A percentile compares a stretch with the other conserved stretches of the same genome.
Evolutionary conservation across 169 alveolate genomes (phyloP).

Genomic region (Plasmodium coatneyi): DNA sequence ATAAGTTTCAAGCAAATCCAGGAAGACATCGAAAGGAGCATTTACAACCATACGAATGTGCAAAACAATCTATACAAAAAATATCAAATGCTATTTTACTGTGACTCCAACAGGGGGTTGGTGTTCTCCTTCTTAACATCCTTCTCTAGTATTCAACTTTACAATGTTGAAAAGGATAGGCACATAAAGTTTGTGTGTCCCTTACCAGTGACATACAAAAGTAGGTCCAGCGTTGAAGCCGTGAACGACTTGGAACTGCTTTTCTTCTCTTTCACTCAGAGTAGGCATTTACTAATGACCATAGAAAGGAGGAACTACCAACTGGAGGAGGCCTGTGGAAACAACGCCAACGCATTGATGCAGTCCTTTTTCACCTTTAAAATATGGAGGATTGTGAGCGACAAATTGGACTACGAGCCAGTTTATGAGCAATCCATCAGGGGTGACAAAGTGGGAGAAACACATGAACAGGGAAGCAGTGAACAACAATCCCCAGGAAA

Average conservation of each 20-base stretch:
- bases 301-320: conserved; percentile 44
- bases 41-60: conserved; percentile 29
- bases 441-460: neutral
- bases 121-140: conserved; percentile 30
- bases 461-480: neutral
- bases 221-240: conserved; percentile 29
- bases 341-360: neutral
- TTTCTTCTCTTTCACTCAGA: conserved; percentile 25
- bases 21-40: conserved; percentile 25
- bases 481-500: neutral
- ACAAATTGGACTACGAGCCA: neutral
- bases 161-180: conserved; percentile 42
- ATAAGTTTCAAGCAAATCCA: conserved; percentile 15
- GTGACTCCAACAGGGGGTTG: conserved; percentile 43
- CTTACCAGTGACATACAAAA: conserved; percentile 21
- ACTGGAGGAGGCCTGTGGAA: neutral
- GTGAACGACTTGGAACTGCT: conserved; percentile 56
- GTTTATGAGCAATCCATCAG: neutral
- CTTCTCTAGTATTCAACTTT: conserved; percentile 17
- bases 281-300: conserved; percentile 35
- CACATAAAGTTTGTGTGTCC: conserved; percentile 42
- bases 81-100: conserved; percentile 41
- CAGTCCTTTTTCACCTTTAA: neutral
- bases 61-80: conserved; percentile 37
- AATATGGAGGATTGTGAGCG: conserved; percentile 1